phyloP scores from a whole-genome alignment of 2,329 filamentous ascomycete species.

The Ceratocystis lukuohia region DNA sequence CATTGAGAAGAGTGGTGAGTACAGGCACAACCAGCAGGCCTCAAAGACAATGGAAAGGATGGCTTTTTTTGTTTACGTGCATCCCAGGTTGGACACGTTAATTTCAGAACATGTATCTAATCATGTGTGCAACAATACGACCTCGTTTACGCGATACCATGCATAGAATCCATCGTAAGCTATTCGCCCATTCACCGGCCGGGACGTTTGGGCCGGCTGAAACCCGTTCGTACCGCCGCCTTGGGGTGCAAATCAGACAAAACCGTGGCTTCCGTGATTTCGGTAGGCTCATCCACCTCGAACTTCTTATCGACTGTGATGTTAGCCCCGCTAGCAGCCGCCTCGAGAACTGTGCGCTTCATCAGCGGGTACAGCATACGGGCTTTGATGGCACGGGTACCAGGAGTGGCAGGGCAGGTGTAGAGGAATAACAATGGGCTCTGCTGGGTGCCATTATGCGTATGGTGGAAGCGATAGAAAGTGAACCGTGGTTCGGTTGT shows the following conservation, averaged over 20 bases:
- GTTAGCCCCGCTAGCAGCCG: constrained; percentile 52
- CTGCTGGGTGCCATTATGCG: constrained; percentile 37
- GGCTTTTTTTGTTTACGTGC: not conserved
- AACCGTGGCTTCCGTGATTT: constrained; percentile 55
- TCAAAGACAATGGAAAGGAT: not conserved
- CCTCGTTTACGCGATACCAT: not conserved
- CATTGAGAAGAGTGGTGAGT: not conserved
- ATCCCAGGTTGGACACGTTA: not conserved
- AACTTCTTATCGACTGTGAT: constrained; percentile 57
- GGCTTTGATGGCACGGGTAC: constrained; percentile 60
- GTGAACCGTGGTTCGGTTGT: constrained; percentile 59
- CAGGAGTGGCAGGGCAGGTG: constrained; percentile 56
- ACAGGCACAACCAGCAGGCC: not conserved
- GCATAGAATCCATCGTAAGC: constrained; percentile 2
- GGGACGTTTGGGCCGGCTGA: constrained; percentile 67
- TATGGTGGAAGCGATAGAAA: constrained; percentile 57
- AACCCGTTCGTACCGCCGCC: constrained; percentile 51
- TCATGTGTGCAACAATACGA: no score
- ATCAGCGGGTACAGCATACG: constrained; percentile 72
- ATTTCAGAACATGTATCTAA: not conserved
- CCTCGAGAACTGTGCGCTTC: constrained; percentile 51
- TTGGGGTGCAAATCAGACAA: constrained; percentile 55
- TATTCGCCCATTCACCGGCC: constrained; percentile 37
- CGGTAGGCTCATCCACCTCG: constrained; percentile 52
- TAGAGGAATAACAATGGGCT: constrained; percentile 66